These are phyloP conservation scores for Chlorella sp. DNA, from an alignment of 139 green algal genomes.

Conservation along the genomic window DNA sequence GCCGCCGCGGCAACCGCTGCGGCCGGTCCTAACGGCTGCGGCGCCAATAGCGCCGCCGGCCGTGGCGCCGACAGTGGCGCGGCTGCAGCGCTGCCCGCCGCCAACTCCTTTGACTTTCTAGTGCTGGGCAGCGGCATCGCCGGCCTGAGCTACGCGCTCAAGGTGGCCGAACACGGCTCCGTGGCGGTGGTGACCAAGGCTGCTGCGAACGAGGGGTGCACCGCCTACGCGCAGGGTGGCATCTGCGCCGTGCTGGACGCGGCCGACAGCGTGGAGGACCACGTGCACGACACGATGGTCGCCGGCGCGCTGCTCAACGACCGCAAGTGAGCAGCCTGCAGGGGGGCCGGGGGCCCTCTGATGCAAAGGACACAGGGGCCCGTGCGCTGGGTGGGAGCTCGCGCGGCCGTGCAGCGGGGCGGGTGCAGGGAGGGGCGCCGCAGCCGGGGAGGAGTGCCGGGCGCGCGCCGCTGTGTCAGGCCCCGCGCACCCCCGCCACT, in stretches of 20 bases:
- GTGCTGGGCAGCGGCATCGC: constrained; percentile 96
- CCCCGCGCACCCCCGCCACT: no score
- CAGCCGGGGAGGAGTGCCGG: no score
- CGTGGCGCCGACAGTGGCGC: background rate
- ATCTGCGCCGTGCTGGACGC: constrained; percentile 94
- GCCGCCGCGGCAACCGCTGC: background rate
- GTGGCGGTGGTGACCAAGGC: constrained; percentile 97
- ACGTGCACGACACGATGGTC: constrained; percentile 91
- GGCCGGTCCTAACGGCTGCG: background rate
- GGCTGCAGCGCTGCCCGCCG: background rate
- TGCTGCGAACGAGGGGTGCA: constrained; percentile 79
- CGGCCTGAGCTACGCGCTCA: constrained; percentile 93
- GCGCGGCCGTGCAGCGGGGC: no score
- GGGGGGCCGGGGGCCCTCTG: no score
- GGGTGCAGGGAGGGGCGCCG: no score
- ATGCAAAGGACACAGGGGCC: no score
- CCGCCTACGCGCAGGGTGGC: constrained; percentile 90
- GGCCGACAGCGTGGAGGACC: constrained; percentile 81
- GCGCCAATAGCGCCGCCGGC: background rate
- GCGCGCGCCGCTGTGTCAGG: no score
- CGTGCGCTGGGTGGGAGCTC: no score
- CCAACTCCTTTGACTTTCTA: constrained; percentile 77
- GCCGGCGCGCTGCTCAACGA: constrained; percentile 86
- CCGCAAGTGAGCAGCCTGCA: constrained; percentile 51
- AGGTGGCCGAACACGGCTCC: constrained; percentile 86